Percentiles rank a stretch among this genome's conserved stretches.
These are phyloP conservation scores for Prunus dulcis DNA, from an alignment of 306 rosid species.

Conservation along the genomic window DNA sequence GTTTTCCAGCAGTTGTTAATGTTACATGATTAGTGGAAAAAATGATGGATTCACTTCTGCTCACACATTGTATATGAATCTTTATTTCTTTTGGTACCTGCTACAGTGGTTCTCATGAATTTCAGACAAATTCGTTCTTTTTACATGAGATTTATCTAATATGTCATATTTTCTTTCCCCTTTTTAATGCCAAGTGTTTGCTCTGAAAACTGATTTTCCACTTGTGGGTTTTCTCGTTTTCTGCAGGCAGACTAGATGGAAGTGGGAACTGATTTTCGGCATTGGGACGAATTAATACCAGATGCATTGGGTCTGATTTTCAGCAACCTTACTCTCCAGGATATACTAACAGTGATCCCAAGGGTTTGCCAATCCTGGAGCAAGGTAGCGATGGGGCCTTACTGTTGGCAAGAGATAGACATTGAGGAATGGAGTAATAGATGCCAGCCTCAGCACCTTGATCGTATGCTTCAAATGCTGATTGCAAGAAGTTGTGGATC, in stretches of 20 bases:
- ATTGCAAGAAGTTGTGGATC: conserved; percentile 73
- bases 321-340: conserved; percentile 69
- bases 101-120: not conserved
- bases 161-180: not conserved
- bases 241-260: conserved; percentile 56
- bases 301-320: conserved; percentile 89
- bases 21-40: not conserved
- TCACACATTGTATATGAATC: not conserved
- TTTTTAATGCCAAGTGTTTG: not conserved
- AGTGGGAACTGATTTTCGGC: conserved; percentile 48
- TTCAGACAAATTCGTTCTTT: not conserved
- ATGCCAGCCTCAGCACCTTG: conserved; percentile 55
- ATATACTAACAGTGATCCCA: conserved; percentile 74
- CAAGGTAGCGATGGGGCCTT: conserved; percentile 77
- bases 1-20: not conserved
- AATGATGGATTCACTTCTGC: conserved; percentile 3
- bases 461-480: conserved; percentile 69
- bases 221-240: not conserved
- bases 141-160: not conserved
- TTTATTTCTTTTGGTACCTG: not conserved
- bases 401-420: conserved; percentile 96
- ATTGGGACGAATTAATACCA: conserved; percentile 92
- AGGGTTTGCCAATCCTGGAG: conserved; percentile 91
- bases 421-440: conserved; percentile 83
- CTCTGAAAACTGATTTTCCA: not conserved